Evolutionary conservation across 1,284 basidiomycete species (phyloP).

Genomic region (Xerocomus amazonicus): DNA sequence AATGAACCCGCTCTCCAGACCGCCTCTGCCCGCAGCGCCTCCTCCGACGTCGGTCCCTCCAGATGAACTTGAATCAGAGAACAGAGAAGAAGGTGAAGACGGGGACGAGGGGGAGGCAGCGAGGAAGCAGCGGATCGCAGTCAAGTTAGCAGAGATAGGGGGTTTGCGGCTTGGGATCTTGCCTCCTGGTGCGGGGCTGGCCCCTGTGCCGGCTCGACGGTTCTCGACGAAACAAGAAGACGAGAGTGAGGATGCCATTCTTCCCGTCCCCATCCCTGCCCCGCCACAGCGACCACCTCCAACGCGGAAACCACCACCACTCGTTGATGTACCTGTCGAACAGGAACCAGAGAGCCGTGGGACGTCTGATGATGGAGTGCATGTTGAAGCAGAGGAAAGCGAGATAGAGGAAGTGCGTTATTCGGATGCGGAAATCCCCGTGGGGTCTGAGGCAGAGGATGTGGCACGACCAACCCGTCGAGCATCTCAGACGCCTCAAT

Average conservation of each 20-base stretch:
- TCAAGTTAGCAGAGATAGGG: constrained; percentile 68
- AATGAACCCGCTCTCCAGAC: constrained; percentile 41
- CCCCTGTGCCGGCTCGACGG: constrained; percentile 22
- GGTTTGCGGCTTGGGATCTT: constrained; percentile 77
- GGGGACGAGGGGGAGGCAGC: constrained; percentile 63
- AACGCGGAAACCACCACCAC: constrained; percentile 36
- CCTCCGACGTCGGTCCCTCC: constrained; percentile 36
- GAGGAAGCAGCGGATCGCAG: constrained; percentile 65
- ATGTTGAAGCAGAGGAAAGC: constrained; percentile 63
- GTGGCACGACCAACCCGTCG: background rate
- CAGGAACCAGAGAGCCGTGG: constrained; percentile 35
- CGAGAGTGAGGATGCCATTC: constrained; percentile 18
- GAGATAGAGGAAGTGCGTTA: constrained; percentile 62
- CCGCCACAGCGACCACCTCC: constrained; percentile 33
- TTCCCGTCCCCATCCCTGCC: constrained; percentile 26
- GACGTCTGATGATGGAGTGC: constrained; percentile 56
- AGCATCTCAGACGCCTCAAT: constrained; percentile 13
- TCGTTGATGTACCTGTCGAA: constrained; percentile 31
- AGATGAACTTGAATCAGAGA: constrained; percentile 24
- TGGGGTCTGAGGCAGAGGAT: constrained; percentile 9
- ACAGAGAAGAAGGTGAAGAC: constrained; percentile 41
- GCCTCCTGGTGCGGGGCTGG: constrained; percentile 28
- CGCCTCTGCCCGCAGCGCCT: constrained; percentile 39
- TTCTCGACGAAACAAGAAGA: constrained; percentile 27
- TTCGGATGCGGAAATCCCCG: constrained; percentile 18